These are phyloP conservation scores for Pecoramyces ruminantium DNA, from an alignment of 192 early-diverging fungal species.

Conservation along the genomic window DNA sequence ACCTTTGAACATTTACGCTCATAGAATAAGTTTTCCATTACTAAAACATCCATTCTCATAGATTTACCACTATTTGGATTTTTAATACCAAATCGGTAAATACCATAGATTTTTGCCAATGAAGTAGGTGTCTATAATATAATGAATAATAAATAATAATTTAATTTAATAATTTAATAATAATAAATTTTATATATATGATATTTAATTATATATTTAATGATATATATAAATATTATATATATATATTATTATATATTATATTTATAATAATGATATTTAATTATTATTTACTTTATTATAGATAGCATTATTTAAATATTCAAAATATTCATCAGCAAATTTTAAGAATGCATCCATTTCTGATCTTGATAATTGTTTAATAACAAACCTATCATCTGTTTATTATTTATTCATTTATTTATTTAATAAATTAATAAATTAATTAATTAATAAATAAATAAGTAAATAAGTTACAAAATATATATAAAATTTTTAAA, in stretches of 20 bases:
- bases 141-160: too few species aligned
- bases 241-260: too few species aligned
- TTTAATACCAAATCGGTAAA: constrained; percentile 79
- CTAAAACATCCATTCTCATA: constrained; percentile 75
- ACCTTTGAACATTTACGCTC: constrained; percentile 59
- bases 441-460: too few species aligned
- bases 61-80: constrained; percentile 65
- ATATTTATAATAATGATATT: too few species aligned
- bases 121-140: background rate
- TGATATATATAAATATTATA: too few species aligned
- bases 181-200: too few species aligned
- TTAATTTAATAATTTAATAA: too few species aligned
- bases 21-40: constrained; percentile 95
- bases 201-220: too few species aligned
- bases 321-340: constrained; percentile 80
- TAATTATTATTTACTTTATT: too few species aligned
- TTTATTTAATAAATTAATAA: too few species aligned
- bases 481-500: too few species aligned
- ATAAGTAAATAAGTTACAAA: too few species aligned
- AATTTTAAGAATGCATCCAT: constrained; percentile 75
- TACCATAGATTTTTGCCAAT: constrained; percentile 12
- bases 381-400: constrained; percentile 84
- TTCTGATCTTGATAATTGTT: constrained; percentile 69
- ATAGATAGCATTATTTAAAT: constrained; percentile 62
- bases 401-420: background rate